Percentiles rank a stretch among this genome's conserved stretches.
Conservation (phyloP, 2,329 filamentous ascomycete species). For the Fusarium sarcochroum region DNA sequence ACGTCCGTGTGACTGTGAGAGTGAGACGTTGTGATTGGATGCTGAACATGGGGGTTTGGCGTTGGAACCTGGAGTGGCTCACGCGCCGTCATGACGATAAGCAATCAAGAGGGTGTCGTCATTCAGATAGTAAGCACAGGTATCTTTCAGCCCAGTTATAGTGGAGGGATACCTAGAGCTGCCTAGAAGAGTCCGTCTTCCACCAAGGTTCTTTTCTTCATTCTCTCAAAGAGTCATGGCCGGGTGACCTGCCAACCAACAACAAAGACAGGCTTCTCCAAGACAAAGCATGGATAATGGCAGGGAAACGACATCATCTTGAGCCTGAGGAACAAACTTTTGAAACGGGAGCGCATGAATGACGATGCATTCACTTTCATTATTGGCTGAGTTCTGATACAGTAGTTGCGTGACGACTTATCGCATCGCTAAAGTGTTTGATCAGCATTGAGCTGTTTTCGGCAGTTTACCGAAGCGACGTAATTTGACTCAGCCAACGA, state of each 20-base stretch:
- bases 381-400: neutral
- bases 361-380: neutral
- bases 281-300: slow-evolving; percentile 7
- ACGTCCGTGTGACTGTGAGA: slow-evolving; percentile 31
- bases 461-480: slow-evolving; percentile 6
- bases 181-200: slow-evolving; percentile 25
- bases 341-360: slow-evolving; percentile 19
- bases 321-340: slow-evolving; percentile 4
- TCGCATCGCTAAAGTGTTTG: slow-evolving; percentile 18
- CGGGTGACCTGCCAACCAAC: slow-evolving; percentile 19
- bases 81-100: slow-evolving; percentile 37
- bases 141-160: neutral
- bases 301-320: neutral
- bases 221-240: slow-evolving; percentile 35
- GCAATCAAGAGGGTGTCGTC: slow-evolving; percentile 42
- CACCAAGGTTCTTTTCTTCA: slow-evolving; percentile 37
- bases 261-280: neutral
- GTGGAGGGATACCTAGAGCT: slow-evolving; percentile 18
- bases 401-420: slow-evolving; percentile 16
- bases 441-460: slow-evolving; percentile 18
- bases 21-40: slow-evolving; percentile 14
- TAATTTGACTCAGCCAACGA: slow-evolving; percentile 12
- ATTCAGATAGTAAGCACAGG: slow-evolving; percentile 10
- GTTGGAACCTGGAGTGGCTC: slow-evolving; percentile 7
- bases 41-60: slow-evolving; percentile 11